A percentile compares a stretch with the other conserved stretches of the same genome.
Evolutionary conservation across 305 asterid genomes (phyloP).

Genomic region (Fraxinus greggii): DNA sequence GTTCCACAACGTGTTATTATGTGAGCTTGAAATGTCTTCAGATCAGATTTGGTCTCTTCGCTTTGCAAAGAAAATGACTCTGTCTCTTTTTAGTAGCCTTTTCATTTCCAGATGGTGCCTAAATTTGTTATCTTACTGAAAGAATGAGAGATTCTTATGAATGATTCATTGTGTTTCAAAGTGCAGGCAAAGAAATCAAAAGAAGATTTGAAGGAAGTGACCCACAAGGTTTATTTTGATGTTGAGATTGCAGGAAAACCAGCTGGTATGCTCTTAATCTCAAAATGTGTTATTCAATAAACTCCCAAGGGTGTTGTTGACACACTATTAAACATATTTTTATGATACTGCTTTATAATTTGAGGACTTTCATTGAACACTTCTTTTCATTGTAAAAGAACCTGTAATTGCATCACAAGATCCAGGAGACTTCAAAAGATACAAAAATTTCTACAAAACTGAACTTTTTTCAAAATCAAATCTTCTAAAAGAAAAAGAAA

Average conservation of each 20-base stretch:
- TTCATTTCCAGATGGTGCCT: background rate
- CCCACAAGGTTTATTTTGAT: conserved; percentile 84
- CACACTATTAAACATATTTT: background rate
- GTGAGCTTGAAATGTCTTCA: background rate
- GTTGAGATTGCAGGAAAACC: conserved; percentile 84
- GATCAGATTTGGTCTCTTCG: background rate
- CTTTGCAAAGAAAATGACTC: background rate
- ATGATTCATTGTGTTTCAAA: background rate
- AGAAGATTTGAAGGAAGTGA: conserved; percentile 69
- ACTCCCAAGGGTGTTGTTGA: background rate
- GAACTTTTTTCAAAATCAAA: background rate
- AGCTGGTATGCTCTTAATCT: conserved; percentile 55
- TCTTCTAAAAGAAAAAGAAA: too few relatives aligned
- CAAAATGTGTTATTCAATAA: background rate
- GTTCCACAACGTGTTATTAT: background rate
- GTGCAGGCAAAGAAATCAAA: conserved; percentile 73
- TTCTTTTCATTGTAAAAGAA: background rate
- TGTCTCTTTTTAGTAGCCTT: background rate
- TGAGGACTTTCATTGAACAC: background rate
- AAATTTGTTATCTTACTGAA: background rate
- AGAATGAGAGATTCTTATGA: background rate
- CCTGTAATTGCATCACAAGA: background rate
- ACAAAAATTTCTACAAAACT: background rate
- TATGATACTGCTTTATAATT: background rate
- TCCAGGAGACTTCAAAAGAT: background rate